These are phyloP conservation scores for Quercus engelmannii DNA, from an alignment of 306 rosid species.

Conservation along the genomic window DNA sequence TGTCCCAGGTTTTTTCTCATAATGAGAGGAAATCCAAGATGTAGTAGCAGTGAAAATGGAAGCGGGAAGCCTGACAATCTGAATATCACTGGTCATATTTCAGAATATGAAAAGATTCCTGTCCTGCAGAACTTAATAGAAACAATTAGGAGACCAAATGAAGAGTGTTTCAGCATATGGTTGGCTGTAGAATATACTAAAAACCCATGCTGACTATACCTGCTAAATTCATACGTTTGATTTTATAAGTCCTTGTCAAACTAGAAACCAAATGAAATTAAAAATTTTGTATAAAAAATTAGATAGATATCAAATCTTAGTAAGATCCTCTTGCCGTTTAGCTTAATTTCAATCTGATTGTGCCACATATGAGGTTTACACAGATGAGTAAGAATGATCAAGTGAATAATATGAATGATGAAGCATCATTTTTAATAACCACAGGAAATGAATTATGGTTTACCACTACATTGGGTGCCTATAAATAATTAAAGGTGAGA, in stretches of 20 bases:
- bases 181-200: neutral
- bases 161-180: neutral
- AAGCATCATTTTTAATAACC: neutral
- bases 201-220: neutral
- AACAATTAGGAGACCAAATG: neutral
- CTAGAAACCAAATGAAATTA: neutral
- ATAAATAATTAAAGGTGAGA: neutral
- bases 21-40: neutral
- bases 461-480: neutral
- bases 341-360: neutral
- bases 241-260: neutral
- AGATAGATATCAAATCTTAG: neutral
- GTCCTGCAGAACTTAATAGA: neutral
- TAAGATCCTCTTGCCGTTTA: neutral
- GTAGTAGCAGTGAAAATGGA: neutral
- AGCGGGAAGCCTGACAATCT: neutral
- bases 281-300: neutral
- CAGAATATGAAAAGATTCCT: neutral
- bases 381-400: neutral
- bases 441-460: neutral
- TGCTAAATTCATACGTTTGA: neutral
- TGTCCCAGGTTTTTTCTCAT: neutral
- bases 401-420: neutral
- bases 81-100: neutral
- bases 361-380: neutral